These are phyloP conservation scores for Aspergillus funiculosus DNA, from an alignment of 495 filamentous ascomycete species.

Conservation along the genomic window DNA sequence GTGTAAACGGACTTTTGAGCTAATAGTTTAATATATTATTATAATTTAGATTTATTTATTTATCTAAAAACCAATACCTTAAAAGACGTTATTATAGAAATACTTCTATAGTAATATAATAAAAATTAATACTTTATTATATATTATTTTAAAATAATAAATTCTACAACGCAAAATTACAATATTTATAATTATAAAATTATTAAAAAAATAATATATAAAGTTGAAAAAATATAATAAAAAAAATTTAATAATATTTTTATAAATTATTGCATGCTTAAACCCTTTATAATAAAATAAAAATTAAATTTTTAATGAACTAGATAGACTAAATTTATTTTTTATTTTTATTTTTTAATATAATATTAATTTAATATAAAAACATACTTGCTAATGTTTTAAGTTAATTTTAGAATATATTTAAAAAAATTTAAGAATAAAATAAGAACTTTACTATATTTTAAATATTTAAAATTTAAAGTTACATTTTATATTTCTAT, in stretches of 20 bases:
- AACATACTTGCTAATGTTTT: not conserved
- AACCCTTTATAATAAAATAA: constrained; percentile 23
- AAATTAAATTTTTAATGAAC: constrained; percentile 12
- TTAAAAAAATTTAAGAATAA: not conserved
- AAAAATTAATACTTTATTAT: constrained; percentile 8
- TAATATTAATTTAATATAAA: constrained; percentile 4
- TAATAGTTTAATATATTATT: no score
- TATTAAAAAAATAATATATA: constrained; percentile 24
- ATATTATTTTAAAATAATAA: constrained; percentile 24
- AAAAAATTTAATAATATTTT: not conserved
- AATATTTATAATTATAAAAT: constrained; percentile 26
- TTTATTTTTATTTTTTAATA: constrained; percentile 10
- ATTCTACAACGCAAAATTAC: constrained; percentile 27
- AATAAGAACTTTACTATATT: not conserved
- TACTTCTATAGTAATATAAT: constrained; percentile 5
- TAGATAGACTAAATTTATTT: not conserved
- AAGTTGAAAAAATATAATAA: constrained; percentile 15
- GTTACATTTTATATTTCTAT: not conserved
- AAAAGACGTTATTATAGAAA: constrained; percentile 3
- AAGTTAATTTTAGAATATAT: not conserved
- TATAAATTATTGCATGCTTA: constrained; percentile 21
- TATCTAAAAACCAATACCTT: constrained; percentile 17
- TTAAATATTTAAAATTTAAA: not conserved
- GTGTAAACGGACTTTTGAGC: no score
- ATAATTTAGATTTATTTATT: constrained; percentile 4